phyloP scores from a whole-genome alignment of 2,329 filamentous ascomycete species.

The Alternaria arbusti region DNA sequence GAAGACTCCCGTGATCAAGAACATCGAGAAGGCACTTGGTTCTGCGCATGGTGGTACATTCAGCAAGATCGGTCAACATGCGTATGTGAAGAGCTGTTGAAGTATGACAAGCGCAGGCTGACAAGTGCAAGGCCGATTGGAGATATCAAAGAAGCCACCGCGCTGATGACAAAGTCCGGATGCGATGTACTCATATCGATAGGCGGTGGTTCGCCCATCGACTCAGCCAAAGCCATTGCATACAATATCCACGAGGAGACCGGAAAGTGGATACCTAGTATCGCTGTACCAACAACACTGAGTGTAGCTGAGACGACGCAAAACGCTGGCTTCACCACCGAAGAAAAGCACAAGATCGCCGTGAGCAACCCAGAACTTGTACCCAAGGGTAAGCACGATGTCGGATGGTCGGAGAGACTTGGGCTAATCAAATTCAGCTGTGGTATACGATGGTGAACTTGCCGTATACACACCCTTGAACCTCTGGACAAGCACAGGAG shows the following conservation, averaged over 20 bases:
- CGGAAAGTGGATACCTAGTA: slow-evolving; percentile 47
- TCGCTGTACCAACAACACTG: slow-evolving; percentile 48
- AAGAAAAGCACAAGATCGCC: slow-evolving; percentile 59
- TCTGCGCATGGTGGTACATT: slow-evolving; percentile 60
- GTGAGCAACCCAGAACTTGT: slow-evolving; percentile 55
- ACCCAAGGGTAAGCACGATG: slow-evolving; percentile 36
- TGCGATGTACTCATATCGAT: slow-evolving; percentile 45
- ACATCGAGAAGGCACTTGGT: slow-evolving; percentile 58
- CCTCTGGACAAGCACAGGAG: slow-evolving; percentile 60
- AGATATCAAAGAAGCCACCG: slow-evolving; percentile 46
- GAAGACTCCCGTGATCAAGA: slow-evolving; percentile 61
- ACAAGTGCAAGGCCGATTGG: slow-evolving; percentile 37
- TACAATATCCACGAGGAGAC: slow-evolving; percentile 48
- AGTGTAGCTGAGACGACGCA: slow-evolving; percentile 63
- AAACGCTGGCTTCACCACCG: slow-evolving; percentile 59
- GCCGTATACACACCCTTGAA: slow-evolving; percentile 58
- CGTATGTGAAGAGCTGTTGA: slow-evolving; percentile 45
- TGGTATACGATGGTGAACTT: slow-evolving; percentile 62
- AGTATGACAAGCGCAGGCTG: neutral
- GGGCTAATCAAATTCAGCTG: slow-evolving; percentile 44
- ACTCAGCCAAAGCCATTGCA: slow-evolving; percentile 51
- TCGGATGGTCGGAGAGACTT: neutral
- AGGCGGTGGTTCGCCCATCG: slow-evolving; percentile 61
- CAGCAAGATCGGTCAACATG: slow-evolving; percentile 62
- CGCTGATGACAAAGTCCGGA: slow-evolving; percentile 44